phyloP scores from a whole-genome alignment of 2,329 filamentous ascomycete genomes.

The Trichoderma oligosporum region DNA sequence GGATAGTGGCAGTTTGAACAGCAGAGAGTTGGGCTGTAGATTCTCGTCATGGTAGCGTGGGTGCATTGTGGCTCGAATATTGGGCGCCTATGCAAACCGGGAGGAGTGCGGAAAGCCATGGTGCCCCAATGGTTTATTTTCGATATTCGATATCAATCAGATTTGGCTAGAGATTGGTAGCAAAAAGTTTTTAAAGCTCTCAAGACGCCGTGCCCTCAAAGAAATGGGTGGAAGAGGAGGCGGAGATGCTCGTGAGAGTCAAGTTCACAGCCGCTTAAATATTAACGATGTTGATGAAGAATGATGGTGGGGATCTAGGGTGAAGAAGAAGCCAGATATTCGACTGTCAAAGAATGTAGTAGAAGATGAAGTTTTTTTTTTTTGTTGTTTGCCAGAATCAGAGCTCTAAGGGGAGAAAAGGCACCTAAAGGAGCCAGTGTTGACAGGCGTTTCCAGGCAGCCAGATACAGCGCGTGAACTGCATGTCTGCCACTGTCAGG shows the following conservation, averaged over 20 bases:
- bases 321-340: background rate
- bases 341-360: background rate
- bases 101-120: constrained; percentile 15
- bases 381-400: too few species aligned
- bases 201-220: background rate
- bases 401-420: background rate
- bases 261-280: background rate
- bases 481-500: constrained; percentile 11
- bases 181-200: background rate
- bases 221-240: background rate
- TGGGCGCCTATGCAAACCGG: constrained; percentile 18
- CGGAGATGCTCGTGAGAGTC: background rate
- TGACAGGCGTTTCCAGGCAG: constrained; percentile 2
- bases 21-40: constrained; percentile 50
- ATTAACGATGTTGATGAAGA: constrained; percentile 17
- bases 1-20: constrained; percentile 58
- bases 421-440: background rate
- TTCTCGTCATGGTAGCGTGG: constrained; percentile 63
- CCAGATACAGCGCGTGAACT: background rate
- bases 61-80: constrained; percentile 50
- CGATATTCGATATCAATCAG: too few species aligned
- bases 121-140: background rate
- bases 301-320: constrained; percentile 11
- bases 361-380: background rate
- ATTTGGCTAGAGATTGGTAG: background rate